These are phyloP conservation scores for Quercus alba DNA, from an alignment of 306 rosid species.

Conservation along the genomic window DNA sequence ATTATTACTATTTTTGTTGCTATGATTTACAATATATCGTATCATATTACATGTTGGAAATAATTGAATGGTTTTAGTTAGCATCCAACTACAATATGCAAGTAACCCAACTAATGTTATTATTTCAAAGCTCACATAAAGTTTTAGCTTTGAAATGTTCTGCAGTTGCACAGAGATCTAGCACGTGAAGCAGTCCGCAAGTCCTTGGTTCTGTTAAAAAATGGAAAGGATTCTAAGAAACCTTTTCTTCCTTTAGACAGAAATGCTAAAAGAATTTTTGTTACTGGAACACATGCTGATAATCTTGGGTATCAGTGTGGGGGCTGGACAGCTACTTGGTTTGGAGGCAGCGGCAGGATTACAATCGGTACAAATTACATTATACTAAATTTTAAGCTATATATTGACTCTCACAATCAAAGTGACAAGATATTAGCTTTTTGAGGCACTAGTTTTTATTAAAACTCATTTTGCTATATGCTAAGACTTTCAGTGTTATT, in stretches of 20 bases:
- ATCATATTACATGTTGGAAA: not conserved
- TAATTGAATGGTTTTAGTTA: not conserved
- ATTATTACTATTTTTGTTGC: not conserved
- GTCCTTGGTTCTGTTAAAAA: conserved; percentile 84
- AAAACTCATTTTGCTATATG: not conserved
- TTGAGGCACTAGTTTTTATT: not conserved
- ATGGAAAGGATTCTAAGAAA: conserved; percentile 58
- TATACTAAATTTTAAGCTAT: not conserved
- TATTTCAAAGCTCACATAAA: not conserved
- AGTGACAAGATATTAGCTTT: not conserved
- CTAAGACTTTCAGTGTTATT: not conserved
- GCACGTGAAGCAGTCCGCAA: conserved; percentile 85
- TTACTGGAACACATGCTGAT: conserved; percentile 77
- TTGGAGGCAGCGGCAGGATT: conserved; percentile 59
- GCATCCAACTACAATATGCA: not conserved
- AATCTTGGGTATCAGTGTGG: conserved; percentile 91
- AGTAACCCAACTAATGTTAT: not conserved
- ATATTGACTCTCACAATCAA: not conserved
- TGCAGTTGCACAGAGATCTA: conserved; percentile 77
- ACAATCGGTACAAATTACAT: conserved; percentile 52
- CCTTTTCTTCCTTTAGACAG: conserved; percentile 77
- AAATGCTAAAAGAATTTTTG: conserved; percentile 67
- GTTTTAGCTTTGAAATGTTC: conserved; percentile 5
- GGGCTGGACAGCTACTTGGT: conserved; percentile 79
- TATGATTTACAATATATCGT: no score